A percentile compares a stretch with the other conserved stretches of the same genome.
phyloP scores from a whole-genome alignment of 2,329 filamentous ascomycete species.

The Aspergillaceae sp. region DNA sequence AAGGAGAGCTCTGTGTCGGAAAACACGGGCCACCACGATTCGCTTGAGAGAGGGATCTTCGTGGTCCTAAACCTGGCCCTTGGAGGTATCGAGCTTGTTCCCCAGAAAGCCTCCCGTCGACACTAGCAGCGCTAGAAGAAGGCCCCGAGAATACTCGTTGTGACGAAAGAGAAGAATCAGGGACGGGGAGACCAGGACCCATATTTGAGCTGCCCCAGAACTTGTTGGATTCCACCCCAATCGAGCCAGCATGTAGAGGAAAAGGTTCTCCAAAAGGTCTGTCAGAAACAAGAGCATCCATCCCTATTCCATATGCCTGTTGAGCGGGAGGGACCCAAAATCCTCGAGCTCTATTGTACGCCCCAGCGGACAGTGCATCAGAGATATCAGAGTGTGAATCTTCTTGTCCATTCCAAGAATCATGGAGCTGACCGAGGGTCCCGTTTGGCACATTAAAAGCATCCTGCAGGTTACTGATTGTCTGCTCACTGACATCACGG shows the following conservation, averaged over 20 bases:
- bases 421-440: slow-evolving; percentile 32
- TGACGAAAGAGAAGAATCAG: slow-evolving; percentile 14
- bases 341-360: slow-evolving; percentile 33
- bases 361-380: slow-evolving; percentile 33
- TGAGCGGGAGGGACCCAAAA: slow-evolving; percentile 23
- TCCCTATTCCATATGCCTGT: slow-evolving; percentile 19
- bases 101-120: slow-evolving; percentile 21
- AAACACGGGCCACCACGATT: slow-evolving; percentile 26
- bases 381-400: slow-evolving; percentile 39
- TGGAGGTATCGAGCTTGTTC: slow-evolving; percentile 25
- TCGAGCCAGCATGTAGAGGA: slow-evolving; percentile 11
- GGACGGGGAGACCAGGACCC: slow-evolving; percentile 13
- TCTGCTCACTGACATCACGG: slow-evolving; percentile 44
- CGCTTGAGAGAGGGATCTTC: slow-evolving; percentile 23
- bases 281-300: slow-evolving; percentile 16
- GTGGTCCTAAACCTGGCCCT: slow-evolving; percentile 16
- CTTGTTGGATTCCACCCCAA: slow-evolving; percentile 21
- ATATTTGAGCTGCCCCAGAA: slow-evolving; percentile 22
- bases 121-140: slow-evolving; percentile 16
- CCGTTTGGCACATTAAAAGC: slow-evolving; percentile 46
- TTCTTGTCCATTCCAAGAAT: slow-evolving; percentile 37
- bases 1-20: slow-evolving; percentile 23
- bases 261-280: slow-evolving; percentile 19
- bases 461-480: slow-evolving; percentile 42
- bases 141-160: slow-evolving; percentile 31